A percentile compares a stretch with the other conserved stretches of the same genome.
phyloP scores from a whole-genome alignment of 768 basidiomycete genomes.

The Mrakia frigida region DNA sequence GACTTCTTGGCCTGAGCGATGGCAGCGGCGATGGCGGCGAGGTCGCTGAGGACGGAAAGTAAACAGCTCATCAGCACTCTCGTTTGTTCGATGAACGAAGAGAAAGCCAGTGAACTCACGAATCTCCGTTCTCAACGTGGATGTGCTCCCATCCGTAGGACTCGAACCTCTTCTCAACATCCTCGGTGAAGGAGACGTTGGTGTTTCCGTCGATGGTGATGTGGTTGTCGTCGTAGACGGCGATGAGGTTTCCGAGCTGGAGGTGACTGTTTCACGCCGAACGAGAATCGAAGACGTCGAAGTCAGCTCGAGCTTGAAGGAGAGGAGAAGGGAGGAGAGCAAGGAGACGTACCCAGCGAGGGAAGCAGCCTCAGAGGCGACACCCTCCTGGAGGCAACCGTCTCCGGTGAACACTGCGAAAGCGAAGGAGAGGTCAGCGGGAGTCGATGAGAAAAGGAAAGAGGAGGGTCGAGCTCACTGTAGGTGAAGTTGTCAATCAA shows the following conservation, averaged over 20 bases:
- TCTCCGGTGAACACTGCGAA: constrained; percentile 83
- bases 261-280: constrained; percentile 58
- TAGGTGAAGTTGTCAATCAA: constrained; percentile 85
- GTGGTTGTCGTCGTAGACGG: constrained; percentile 93
- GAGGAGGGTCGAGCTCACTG: constrained; percentile 48
- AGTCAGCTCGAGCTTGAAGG: not conserved
- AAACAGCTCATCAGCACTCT: not conserved
- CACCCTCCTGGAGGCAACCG: constrained; percentile 95
- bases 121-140: constrained; percentile 72
- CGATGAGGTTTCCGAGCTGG: constrained; percentile 86
- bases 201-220: constrained; percentile 97
- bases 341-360: constrained; percentile 56
- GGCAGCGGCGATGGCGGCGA: constrained; percentile 67
- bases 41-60: constrained; percentile 53
- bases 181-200: constrained; percentile 85
- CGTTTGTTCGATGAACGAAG: too few relatives aligned
- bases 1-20: constrained; percentile 71
- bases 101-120: constrained; percentile 49
- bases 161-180: constrained; percentile 80
- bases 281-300: not conserved
- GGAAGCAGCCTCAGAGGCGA: constrained; percentile 84
- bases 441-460: not conserved
- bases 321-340: not conserved
- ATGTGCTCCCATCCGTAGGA: constrained; percentile 94
- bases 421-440: constrained; percentile 22